Conservation (phyloP, 2,329 filamentous ascomycete species). For the Trichophyton benhamiae region DNA sequence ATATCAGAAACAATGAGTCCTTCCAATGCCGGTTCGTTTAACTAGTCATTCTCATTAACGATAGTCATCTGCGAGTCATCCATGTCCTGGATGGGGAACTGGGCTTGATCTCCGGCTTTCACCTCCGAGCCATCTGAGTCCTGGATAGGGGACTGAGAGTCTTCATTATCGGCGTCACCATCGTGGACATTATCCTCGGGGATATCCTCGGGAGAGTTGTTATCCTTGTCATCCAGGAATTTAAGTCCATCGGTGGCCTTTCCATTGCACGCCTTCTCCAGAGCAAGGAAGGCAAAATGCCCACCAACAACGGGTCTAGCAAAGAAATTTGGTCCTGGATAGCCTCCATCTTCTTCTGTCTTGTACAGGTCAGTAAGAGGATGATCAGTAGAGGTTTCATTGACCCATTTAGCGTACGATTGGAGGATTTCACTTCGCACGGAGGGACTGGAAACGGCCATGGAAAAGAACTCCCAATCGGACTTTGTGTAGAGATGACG, state of each 20-base stretch:
- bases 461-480: constrained; percentile 85
- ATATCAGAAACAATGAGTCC: not conserved
- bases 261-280: constrained; percentile 67
- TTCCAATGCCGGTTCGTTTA: not conserved
- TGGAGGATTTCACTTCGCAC: constrained; percentile 61
- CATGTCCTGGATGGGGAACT: not conserved
- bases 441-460: constrained; percentile 58
- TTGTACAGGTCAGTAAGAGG: constrained; percentile 74
- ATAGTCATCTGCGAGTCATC: not conserved
- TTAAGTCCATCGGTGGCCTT: constrained; percentile 47
- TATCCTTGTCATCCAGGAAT: constrained; percentile 28
- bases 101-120: not conserved
- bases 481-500: constrained; percentile 77
- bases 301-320: constrained; percentile 73
- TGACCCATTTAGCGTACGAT: constrained; percentile 66
- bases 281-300: constrained; percentile 73
- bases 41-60: not conserved
- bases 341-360: constrained; percentile 64
- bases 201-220: constrained; percentile 4
- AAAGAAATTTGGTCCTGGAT: constrained; percentile 63
- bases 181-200: not conserved
- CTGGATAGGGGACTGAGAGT: not conserved
- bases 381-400: constrained; percentile 64
- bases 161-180: not conserved
- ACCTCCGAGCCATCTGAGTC: constrained; percentile 5